Percentiles rank a stretch among this genome's conserved stretches.
phyloP scores from a whole-genome alignment of 306 rosid genomes.

The Sicyos edulis region DNA sequence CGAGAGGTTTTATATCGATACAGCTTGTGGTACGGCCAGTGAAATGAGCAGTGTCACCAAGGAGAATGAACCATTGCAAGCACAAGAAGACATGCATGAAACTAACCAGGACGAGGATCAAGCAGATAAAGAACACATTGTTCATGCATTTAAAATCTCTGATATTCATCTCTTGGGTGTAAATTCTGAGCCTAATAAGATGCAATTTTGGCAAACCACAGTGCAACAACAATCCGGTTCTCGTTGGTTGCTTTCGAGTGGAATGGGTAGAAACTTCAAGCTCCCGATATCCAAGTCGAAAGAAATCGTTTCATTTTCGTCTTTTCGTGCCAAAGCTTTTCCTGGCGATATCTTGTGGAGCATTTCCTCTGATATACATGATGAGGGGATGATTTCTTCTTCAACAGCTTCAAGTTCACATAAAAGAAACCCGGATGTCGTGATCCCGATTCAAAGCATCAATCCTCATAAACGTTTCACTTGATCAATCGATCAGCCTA shows the following conservation, averaged over 20 bases:
- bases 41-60: constrained; percentile 3
- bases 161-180: constrained; percentile 58
- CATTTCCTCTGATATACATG: constrained; percentile 43
- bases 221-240: constrained; percentile 49
- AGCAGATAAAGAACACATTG: constrained; percentile 19
- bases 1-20: constrained; percentile 33
- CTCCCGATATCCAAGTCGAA: constrained; percentile 42
- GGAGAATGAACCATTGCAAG: constrained; percentile 1
- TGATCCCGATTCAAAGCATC: constrained; percentile 29
- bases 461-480: background rate
- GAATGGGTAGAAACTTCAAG: constrained; percentile 39
- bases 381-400: constrained; percentile 19
- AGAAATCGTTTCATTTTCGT: constrained; percentile 36
- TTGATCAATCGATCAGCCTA: background rate
- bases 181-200: constrained; percentile 28
- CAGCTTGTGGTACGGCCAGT: background rate
- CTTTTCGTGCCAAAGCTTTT: constrained; percentile 27
- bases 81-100: constrained; percentile 4
- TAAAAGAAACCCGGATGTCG: constrained; percentile 55
- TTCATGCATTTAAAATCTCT: constrained; percentile 26
- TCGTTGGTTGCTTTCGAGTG: constrained; percentile 63
- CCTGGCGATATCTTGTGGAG: constrained; percentile 55
- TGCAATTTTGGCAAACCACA: constrained; percentile 49
- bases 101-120: constrained; percentile 10
- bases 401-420: constrained; percentile 27